Evolutionary conservation across 192 early-diverging fungal genomes (phyloP).

Genomic region (Coemansia sp.): DNA sequence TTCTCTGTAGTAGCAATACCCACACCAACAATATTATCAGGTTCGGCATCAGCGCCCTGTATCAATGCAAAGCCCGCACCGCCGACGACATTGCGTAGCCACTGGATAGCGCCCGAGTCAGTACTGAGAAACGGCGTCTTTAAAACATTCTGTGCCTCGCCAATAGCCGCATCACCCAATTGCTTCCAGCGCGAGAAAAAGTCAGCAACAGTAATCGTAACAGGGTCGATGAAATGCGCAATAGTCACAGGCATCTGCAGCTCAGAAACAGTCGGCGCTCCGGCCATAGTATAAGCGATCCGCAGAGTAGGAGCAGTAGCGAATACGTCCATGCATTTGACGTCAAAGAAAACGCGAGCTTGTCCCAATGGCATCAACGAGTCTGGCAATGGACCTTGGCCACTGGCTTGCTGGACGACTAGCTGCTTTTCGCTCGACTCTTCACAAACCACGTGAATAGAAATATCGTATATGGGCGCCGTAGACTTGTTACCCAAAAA

Average conservation of each 20-base stretch:
- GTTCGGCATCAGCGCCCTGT: slow-evolving; percentile 84
- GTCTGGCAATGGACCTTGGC: slow-evolving; percentile 64
- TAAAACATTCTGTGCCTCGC: slow-evolving; percentile 71
- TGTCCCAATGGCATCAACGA: slow-evolving; percentile 74
- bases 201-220: slow-evolving; percentile 70
- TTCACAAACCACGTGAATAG: slow-evolving; percentile 60
- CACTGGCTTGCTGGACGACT: slow-evolving; percentile 61
- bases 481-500: slow-evolving; percentile 91
- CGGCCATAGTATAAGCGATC: slow-evolving; percentile 69
- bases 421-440: slow-evolving; percentile 46
- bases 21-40: slow-evolving; percentile 86
- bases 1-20: slow-evolving; percentile 79
- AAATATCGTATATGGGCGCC: slow-evolving; percentile 65
- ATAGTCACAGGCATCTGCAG: slow-evolving; percentile 80
- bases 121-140: slow-evolving; percentile 35
- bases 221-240: slow-evolving; percentile 87
- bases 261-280: slow-evolving; percentile 56
- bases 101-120: slow-evolving; percentile 54
- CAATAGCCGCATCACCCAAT: slow-evolving; percentile 79
- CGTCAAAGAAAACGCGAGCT: slow-evolving; percentile 66
- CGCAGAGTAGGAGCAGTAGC: slow-evolving; percentile 65
- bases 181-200: slow-evolving; percentile 96
- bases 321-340: slow-evolving; percentile 72
- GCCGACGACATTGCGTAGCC: slow-evolving; percentile 61
- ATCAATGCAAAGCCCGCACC: slow-evolving; percentile 77